Base-by-base conservation (phyloP, 2,329 filamentous ascomycete species). In the Thelonectria blattea region DNA sequence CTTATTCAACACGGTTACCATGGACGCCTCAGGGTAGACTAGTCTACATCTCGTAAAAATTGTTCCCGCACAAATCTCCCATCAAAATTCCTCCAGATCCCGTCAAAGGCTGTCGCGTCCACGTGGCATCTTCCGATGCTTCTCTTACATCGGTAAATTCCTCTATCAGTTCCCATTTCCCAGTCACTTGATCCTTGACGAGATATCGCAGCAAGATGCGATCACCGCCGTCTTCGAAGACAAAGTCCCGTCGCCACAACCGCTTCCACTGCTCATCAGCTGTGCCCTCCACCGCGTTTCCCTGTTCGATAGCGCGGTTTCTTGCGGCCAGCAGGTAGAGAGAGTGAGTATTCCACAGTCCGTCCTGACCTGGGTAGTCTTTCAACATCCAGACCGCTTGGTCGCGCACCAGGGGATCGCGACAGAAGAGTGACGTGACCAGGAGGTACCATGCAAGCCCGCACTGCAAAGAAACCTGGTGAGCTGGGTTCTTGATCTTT, bases 141-240 rank as follows among this genome's bases (percentile, higher is more conserved):
- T 54, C 51, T 5, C 37, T n/a, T 2, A 68, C 48, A 5, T 66
- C 49, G 2, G 61, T 56, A 2, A 43, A 55, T 48, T 70, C 68
- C 18, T 70, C 68, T 7, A 66, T 58, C 3, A 70, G 37, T 2
- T 52, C 18, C 68, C 68, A 70, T 7, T 62, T 32, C 1, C 64
- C 66, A 3, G 58, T 58, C 2, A 12, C 17, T 3, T 54, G 41
- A 11, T 73, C 56, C 15, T 65, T 73, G 1, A 68, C 71, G 11
- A 73, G 12, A 15, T 69, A 76, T 5, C 74, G 70, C 7, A 76
- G 68, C 2, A 76, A 15, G 12, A 74, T 56, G 0, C 68, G 71
- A 11, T 72, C 68, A 15, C 75, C 74, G 1, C 72, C 72, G 9
- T 77, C 67, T 41, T 77, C 75, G 17, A 77, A 76, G 1, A 73